These are phyloP conservation scores for Colletotrichum cuscutae DNA, from an alignment of 2,329 filamentous ascomycete genomes.

Conservation along the genomic window DNA sequence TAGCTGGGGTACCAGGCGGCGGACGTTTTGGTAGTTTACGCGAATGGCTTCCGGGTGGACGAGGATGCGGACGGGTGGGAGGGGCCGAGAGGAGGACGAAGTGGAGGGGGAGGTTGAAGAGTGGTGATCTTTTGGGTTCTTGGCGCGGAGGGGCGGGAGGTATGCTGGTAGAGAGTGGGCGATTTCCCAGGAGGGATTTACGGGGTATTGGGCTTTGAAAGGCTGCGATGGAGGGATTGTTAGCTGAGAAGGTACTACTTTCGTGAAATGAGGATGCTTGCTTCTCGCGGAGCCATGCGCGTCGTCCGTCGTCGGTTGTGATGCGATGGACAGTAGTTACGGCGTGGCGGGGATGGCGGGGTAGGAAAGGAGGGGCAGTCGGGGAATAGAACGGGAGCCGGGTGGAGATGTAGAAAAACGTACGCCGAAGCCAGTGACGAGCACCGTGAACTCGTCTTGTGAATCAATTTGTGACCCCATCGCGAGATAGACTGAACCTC, in stretches of 20 bases:
- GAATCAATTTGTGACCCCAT: constrained; percentile 50
- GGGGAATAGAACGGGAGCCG: not conserved
- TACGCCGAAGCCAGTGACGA: constrained; percentile 72
- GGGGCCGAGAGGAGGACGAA: constrained; percentile 42
- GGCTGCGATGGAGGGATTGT: constrained; percentile 61
- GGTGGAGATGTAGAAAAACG: constrained; percentile 42
- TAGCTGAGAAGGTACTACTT: constrained; percentile 22
- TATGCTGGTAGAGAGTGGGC: constrained; percentile 73
- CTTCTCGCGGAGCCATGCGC: not conserved
- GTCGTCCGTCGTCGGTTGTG: not conserved
- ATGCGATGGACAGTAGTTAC: not conserved
- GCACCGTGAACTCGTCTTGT: constrained; percentile 64
- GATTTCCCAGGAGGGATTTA: constrained; percentile 87
- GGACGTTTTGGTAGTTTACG: constrained; percentile 77
- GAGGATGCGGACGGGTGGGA: constrained; percentile 68
- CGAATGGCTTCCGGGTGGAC: constrained; percentile 74
- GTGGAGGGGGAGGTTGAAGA: constrained; percentile 18
- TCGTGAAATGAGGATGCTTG: not conserved
- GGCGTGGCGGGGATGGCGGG: constrained; percentile 18
- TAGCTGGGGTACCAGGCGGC: constrained; percentile 70
- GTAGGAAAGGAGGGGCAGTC: constrained; percentile 11
- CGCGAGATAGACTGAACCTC: not conserved
- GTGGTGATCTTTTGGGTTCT: constrained; percentile 48
- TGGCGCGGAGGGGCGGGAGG: constrained; percentile 63
- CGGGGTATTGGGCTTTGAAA: constrained; percentile 75